A percentile compares a stretch with the other conserved stretches of the same genome.
These are phyloP conservation scores for Pyricularia sp. DNA, from an alignment of 2,329 filamentous ascomycete species.

Conservation along the genomic window DNA sequence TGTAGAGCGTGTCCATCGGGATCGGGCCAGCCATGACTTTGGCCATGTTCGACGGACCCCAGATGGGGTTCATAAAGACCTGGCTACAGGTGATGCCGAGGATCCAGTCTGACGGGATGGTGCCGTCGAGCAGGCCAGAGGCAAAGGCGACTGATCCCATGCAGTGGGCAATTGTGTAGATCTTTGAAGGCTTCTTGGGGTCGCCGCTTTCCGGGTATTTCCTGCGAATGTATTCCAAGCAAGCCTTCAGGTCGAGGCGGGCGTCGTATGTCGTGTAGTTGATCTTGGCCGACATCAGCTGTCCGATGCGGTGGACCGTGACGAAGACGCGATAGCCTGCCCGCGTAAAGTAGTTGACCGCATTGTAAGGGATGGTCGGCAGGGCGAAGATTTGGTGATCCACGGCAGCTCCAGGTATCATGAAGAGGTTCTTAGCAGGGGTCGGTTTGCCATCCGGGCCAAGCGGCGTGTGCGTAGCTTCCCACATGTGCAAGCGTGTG, in stretches of 20 bases:
- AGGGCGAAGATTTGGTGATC: conserved; percentile 55
- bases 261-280: conserved; percentile 51
- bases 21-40: conserved; percentile 42
- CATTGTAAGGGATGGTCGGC: conserved; percentile 53
- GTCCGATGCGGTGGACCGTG: conserved; percentile 48
- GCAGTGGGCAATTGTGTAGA: conserved; percentile 54
- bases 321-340: conserved; percentile 53
- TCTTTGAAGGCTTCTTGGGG: conserved; percentile 17
- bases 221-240: conserved; percentile 40
- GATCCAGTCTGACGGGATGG: conserved; percentile 47
- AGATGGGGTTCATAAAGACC: conserved; percentile 55
- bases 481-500: conserved; percentile 47
- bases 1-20: conserved; percentile 40
- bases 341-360: conserved; percentile 52
- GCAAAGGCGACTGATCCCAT: conserved; percentile 52
- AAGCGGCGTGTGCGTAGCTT: conserved; percentile 29
- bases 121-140: conserved; percentile 51
- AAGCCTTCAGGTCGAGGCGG: conserved; percentile 48
- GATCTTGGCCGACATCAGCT: conserved; percentile 37
- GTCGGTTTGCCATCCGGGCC: conserved; percentile 13
- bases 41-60: conserved; percentile 43
- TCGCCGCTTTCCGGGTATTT: conserved; percentile 19
- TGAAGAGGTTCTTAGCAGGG: conserved; percentile 40
- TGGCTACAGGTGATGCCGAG: conserved; percentile 48
- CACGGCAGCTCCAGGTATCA: conserved; percentile 54